Evolutionary conservation across 495 filamentous ascomycete genomes (phyloP).

Genomic region (Aspergillus steynii): DNA sequence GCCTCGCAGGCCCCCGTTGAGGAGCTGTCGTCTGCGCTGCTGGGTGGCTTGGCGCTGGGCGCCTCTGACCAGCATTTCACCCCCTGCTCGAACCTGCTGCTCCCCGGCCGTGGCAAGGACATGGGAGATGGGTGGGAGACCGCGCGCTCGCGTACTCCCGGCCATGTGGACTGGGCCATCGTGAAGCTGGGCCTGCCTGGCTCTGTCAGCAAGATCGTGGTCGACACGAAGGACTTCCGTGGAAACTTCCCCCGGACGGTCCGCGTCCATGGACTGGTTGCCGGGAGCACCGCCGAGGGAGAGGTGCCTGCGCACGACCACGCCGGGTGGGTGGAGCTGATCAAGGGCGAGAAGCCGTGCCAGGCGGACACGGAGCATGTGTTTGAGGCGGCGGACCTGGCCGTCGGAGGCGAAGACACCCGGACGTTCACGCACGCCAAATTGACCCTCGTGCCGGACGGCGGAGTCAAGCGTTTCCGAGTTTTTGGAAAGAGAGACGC

Average conservation of each 20-base stretch:
- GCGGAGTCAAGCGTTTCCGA: conserved; percentile 84
- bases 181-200: conserved; percentile 73
- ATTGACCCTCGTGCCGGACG: conserved; percentile 88
- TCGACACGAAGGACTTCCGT: conserved; percentile 88
- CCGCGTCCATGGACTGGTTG: conserved; percentile 54
- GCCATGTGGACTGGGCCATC: conserved; percentile 85
- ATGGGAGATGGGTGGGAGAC: conserved; percentile 98
- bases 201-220: conserved; percentile 66
- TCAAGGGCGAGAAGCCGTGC: conserved; percentile 65
- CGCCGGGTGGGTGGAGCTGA: conserved; percentile 67
- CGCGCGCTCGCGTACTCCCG: conserved; percentile 69
- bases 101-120: conserved; percentile 83
- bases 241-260: conserved; percentile 86
- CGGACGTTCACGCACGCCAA: conserved; percentile 76
- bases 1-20: conserved; percentile 53
- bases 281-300: conserved; percentile 58
- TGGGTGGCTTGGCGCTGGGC: conserved; percentile 72
- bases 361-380: conserved; percentile 80
- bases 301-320: conserved; percentile 59
- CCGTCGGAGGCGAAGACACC: conserved; percentile 41
- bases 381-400: conserved; percentile 50
- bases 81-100: conserved; percentile 75
- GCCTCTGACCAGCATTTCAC: conserved; percentile 90
- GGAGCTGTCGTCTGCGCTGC: conserved; percentile 79
- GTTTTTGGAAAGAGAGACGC: conserved; percentile 68